Evolutionary conservation across 352 stramenopile species (phyloP), one percentile per base, ranked within the genome.

Genomic region (Phytophthora parvispora): DNA sequence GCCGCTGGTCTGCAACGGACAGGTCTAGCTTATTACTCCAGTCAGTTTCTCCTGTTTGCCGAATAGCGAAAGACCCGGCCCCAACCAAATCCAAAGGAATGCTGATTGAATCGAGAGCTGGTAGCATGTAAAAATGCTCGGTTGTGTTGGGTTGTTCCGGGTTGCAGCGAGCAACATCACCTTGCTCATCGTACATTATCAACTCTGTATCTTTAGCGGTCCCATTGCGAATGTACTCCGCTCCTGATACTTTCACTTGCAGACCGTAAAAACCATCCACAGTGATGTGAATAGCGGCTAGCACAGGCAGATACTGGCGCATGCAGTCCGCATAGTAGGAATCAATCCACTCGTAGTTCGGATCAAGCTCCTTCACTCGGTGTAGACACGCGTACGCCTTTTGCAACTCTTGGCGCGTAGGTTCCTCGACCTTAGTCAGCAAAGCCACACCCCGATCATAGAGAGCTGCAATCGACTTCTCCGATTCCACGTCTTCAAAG

Each of bases 321-420:
- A 84, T 69, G 51, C 87, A 93, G 48, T 92, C 78, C 0, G 60
- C 60, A 47, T 94, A 90, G 49, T 95, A 97, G 45, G 84, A 94
- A 56, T 94, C 83, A 38, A 95, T 91, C 90, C 90, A 96, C 58
- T 95, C 89, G 53, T 95, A 95, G 28, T 81, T 81, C 22, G 84
- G 81, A 52, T 96, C 80, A 24, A 93, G 63, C 13, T 89, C 75
- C 34, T 79, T 87, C 40, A 95, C 86, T 18, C 86, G 83, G 45
- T 78, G 80, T 53, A 97, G 69, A 54, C 89, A 94, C 47, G 87
- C 85, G 49, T 85, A 94, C n/a, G 89, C 86, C 38, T 77, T 88
- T 29, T 93, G 80, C 7, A 97, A 59, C 36, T 96, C 87, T 27
- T 74, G 59, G 2, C 60, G 75, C 10, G 77, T 80, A 9, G 86